phyloP scores from a whole-genome alignment of 306 rosid species.

The Coriaria nepalensis region DNA sequence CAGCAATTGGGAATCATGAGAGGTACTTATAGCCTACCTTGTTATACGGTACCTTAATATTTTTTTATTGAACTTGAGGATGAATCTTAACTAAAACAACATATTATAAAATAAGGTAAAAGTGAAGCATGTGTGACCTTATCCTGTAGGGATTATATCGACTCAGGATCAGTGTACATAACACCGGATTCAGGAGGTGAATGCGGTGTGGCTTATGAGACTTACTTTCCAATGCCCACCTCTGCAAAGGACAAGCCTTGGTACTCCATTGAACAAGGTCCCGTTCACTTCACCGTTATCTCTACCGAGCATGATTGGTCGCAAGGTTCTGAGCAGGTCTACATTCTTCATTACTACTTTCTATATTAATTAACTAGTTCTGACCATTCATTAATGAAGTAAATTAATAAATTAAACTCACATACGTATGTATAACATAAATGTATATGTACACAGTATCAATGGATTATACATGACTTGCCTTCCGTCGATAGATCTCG shows the following conservation, averaged over 20 bases:
- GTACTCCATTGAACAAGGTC: slow-evolving; percentile 76
- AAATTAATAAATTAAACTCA: background rate
- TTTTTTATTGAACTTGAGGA: too few species aligned
- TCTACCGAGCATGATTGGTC: slow-evolving; percentile 81
- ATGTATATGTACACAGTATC: slow-evolving; percentile 32
- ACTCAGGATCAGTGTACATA: slow-evolving; percentile 41
- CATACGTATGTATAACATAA: background rate
- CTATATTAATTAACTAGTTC: too few species aligned
- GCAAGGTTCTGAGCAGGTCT: slow-evolving; percentile 57
- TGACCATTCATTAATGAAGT: background rate
- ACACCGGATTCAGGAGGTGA: slow-evolving; percentile 90
- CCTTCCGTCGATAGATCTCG: slow-evolving; percentile 54
- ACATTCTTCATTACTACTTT: too few species aligned
- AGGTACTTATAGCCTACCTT: too few species aligned
- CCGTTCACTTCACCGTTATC: slow-evolving; percentile 63
- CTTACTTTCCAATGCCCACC: slow-evolving; percentile 78
- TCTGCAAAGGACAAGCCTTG: slow-evolving; percentile 70
- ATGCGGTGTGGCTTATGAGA: slow-evolving; percentile 81
- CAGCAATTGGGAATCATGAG: slow-evolving; percentile 88
- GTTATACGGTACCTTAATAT: too few species aligned
- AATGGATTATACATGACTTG: slow-evolving; percentile 74
- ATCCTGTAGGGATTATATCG: slow-evolving; percentile 44
- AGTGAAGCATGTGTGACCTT: too few species aligned
- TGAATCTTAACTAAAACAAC: too few species aligned
- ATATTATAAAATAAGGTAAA: too few species aligned